phyloP scores from a whole-genome alignment of 768 basidiomycete genomes.

The Crepidotus variabilis region DNA sequence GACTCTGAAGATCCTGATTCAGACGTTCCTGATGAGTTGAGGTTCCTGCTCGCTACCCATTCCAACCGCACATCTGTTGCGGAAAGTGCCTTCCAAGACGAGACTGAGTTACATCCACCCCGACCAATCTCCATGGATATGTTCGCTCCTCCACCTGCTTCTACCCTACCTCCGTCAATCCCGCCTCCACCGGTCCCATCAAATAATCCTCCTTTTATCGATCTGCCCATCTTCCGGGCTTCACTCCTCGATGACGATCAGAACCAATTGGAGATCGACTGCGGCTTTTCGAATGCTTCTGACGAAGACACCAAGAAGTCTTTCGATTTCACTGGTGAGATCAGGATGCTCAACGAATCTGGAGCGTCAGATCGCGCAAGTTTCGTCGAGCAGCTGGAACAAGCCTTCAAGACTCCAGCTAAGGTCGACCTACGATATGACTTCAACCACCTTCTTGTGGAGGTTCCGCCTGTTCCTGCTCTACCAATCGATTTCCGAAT shows the following conservation, averaged over 20 bases:
- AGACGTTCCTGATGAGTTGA: constrained; percentile 79
- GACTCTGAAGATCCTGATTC: constrained; percentile 66
- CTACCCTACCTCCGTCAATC: background rate
- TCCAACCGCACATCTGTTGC: constrained; percentile 28
- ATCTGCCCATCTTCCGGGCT: constrained; percentile 22
- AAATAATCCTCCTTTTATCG: background rate
- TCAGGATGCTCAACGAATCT: constrained; percentile 65
- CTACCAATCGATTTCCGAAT: constrained; percentile 29
- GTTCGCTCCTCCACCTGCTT: too few species aligned
- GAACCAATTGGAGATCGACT: constrained; percentile 28
- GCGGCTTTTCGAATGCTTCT: constrained; percentile 33
- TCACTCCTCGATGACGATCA: constrained; percentile 26
- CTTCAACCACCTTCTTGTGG: constrained; percentile 34
- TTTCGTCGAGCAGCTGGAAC: constrained; percentile 81
- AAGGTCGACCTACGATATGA: constrained; percentile 56
- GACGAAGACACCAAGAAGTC: constrained; percentile 74
- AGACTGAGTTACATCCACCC: background rate
- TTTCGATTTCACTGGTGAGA: constrained; percentile 82
- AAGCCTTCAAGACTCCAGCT: constrained; percentile 74
- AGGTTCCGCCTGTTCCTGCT: constrained; percentile 50
- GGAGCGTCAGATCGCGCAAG: constrained; percentile 66
- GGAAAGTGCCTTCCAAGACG: constrained; percentile 32
- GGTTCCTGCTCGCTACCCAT: constrained; percentile 48
- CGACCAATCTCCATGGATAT: background rate
- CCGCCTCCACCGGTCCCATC: background rate